A percentile compares a stretch with the other conserved stretches of the same genome.
phyloP scores from a whole-genome alignment of 495 filamentous ascomycete genomes.

The Tetracladium setigerum region DNA sequence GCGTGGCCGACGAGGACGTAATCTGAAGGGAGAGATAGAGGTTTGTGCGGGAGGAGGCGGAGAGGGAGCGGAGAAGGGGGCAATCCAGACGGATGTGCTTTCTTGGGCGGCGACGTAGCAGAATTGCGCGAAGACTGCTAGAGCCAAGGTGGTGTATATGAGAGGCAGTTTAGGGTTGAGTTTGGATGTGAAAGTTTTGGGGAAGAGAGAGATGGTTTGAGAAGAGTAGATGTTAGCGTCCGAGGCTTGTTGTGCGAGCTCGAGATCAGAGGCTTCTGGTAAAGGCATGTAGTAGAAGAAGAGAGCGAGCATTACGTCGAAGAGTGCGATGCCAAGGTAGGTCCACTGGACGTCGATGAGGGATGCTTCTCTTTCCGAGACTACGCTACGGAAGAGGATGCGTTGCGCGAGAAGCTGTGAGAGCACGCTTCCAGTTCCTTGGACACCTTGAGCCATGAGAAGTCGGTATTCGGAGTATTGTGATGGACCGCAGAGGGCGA shows the following conservation, averaged over 20 bases:
- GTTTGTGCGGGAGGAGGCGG: constrained; percentile 33
- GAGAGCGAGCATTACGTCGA: constrained; percentile 56
- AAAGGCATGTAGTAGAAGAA: constrained; percentile 53
- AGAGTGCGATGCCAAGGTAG: constrained; percentile 65
- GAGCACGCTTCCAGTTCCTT: constrained; percentile 59
- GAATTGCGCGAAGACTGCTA: constrained; percentile 64
- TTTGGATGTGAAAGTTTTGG: constrained; percentile 29
- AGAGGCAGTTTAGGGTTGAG: constrained; percentile 35
- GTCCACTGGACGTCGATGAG: constrained; percentile 70
- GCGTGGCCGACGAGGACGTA: constrained; percentile 39
- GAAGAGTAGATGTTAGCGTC: constrained; percentile 9
- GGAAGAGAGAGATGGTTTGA: constrained; percentile 24
- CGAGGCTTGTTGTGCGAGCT: constrained; percentile 36
- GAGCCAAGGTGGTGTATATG: constrained; percentile 35
- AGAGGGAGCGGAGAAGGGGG: constrained; percentile 39
- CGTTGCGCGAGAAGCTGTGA: constrained; percentile 59
- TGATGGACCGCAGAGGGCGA: constrained; percentile 47
- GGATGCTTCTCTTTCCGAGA: constrained; percentile 17
- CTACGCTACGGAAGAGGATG: constrained; percentile 50
- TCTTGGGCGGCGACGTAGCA: constrained; percentile 69
- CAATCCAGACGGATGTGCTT: constrained; percentile 51
- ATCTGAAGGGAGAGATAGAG: constrained; percentile 51
- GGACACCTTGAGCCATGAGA: constrained; percentile 60
- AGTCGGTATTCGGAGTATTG: constrained; percentile 49
- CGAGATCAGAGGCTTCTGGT: constrained; percentile 42